Base-by-base conservation (phyloP, 495 filamentous ascomycete genomes). In the Lichina pygmaea region DNA sequence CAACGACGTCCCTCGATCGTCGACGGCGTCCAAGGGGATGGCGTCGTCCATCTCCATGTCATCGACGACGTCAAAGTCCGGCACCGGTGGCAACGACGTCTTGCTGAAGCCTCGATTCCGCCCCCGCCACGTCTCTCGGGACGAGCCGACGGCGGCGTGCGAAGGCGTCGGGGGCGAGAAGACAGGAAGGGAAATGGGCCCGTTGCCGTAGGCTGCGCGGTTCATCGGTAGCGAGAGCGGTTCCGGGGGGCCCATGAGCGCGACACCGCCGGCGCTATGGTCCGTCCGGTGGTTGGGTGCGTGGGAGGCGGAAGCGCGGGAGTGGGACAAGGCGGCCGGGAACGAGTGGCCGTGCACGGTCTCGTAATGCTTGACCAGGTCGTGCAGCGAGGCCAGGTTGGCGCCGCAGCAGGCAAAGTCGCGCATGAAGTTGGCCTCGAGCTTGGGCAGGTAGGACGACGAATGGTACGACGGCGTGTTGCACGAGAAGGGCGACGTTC, bases 11-110 rank as follows among this genome's bases (percentile, higher is more conserved):
- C 42, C 31, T 66, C 79, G 73, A 55, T 67, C 66, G 46, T 67
- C 66, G 10, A 71, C 76, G 24, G 24, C 24, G 24, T 24, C 24
- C 24, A 24, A 4, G 24, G 24, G 24, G 42, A 78, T 65, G 2
- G 73, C 66, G 47, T 93, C 85, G 55, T 95, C 89, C 74, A 97
- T 73, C 57, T 95, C 89, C 89, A 97, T 94, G 54, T 91, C 81
- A 47, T 84, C 85, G 17, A 92, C 77, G 7, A 77, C 72, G 55
- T 92, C 85, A 67, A 86, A 75, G 54, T 93, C 85, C 44, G 75
- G 72, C 36, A 60, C 57, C 36, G 46, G 59, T 45, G 44, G 53
- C 51, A 52, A 59, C 43, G 53, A 56, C 39, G 50, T 51, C 37
- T 44, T 50, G 42, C 49, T 48, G 44, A 48, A 37, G 17, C 33